Conservation (phyloP, 148 eudicot genomes). For the Fagopyrum esculentum region DNA sequence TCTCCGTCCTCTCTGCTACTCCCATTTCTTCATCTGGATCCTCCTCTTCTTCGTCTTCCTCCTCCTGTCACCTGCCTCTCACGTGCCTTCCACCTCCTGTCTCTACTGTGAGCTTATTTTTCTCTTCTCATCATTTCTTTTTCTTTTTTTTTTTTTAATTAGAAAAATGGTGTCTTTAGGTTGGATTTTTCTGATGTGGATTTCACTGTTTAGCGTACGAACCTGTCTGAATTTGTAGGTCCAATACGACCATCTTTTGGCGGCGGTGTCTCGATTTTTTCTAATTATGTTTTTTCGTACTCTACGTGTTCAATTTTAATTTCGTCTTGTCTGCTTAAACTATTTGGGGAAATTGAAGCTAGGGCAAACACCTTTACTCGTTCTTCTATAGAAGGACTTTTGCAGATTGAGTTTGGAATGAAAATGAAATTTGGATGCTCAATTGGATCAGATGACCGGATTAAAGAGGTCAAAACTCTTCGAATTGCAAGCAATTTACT, state of each 20-base stretch:
- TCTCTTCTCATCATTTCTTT: no score
- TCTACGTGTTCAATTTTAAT: neutral
- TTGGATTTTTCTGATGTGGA: neutral
- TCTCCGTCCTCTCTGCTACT: constrained; percentile 16
- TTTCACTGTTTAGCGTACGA: neutral
- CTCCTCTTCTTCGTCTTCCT: constrained; percentile 5
- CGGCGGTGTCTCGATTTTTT: neutral
- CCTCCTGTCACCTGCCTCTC: constrained; percentile 36
- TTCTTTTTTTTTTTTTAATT: neutral
- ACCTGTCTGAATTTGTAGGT: constrained; percentile 2
- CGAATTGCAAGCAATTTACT: neutral
- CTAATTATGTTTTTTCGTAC: neutral
- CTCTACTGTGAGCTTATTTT: neutral
- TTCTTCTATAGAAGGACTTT: neutral
- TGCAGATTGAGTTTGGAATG: neutral
- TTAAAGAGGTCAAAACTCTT: neutral
- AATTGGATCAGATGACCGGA: neutral
- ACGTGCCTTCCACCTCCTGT: constrained; percentile 22
- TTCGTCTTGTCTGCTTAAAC: neutral
- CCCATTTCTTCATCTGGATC: constrained; percentile 10
- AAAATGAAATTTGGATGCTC: neutral
- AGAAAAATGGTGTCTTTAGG: neutral
- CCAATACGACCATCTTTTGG: neutral
- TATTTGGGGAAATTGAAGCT: neutral
- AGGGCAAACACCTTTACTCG: neutral